Percentiles rank a stretch among this genome's conserved stretches.
Conservation (phyloP, 495 filamentous ascomycete genomes). For the Penicillium arizonense region DNA sequence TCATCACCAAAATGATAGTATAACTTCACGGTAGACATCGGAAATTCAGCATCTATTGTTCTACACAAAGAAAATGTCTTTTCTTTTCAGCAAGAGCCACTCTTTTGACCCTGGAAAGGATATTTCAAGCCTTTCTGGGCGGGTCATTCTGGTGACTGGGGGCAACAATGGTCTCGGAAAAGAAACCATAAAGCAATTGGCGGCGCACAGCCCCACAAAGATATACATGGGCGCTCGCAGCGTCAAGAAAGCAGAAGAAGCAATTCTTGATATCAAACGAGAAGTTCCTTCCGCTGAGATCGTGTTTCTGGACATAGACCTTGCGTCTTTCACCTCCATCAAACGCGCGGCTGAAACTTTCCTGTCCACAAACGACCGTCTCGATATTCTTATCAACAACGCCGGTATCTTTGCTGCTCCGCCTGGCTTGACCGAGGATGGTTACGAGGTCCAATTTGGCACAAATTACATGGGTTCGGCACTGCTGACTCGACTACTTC, state of each 20-base stretch:
- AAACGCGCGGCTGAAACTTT: constrained; percentile 34
- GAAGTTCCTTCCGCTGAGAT: constrained; percentile 21
- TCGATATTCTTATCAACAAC: constrained; percentile 63
- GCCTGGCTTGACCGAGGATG: constrained; percentile 45
- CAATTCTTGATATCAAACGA: constrained; percentile 40
- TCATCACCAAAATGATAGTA: no score
- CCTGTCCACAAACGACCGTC: constrained; percentile 23
- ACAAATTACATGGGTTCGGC: constrained; percentile 64
- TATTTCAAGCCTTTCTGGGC: constrained; percentile 48
- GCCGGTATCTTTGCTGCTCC: constrained; percentile 62
- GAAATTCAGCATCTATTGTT: no score
- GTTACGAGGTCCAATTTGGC: constrained; percentile 63
- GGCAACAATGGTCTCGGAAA: constrained; percentile 58
- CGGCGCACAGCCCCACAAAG: constrained; percentile 47
- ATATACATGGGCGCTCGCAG: constrained; percentile 57
- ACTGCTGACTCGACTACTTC: constrained; percentile 54
- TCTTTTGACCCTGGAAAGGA: constrained; percentile 15
- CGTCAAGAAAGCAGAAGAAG: constrained; percentile 35
- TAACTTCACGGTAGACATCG: no score
- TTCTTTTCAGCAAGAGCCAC: no score
- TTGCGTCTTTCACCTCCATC: constrained; percentile 39
- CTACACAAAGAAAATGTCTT: no score
- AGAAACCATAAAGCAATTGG: constrained; percentile 49
- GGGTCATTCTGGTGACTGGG: constrained; percentile 54
- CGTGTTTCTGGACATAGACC: constrained; percentile 37